Base-by-base conservation (phyloP, 129 eudicot species). In the Ambrosia artemisiifolia region DNA sequence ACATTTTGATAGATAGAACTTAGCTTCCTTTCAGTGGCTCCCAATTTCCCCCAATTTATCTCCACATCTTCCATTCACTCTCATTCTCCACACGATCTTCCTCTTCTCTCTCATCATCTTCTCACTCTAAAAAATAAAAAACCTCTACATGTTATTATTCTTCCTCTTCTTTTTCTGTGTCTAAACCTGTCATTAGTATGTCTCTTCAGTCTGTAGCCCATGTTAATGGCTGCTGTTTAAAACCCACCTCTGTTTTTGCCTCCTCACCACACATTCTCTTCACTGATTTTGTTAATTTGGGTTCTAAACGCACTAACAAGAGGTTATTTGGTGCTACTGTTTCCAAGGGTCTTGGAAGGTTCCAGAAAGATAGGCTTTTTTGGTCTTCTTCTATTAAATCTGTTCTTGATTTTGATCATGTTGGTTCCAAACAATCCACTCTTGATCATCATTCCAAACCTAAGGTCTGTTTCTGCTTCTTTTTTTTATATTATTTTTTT, bases 31-130 rank as follows among this genome's bases (percentile, higher is more conserved):
- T 36, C 43, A 79, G 91, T 85, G 92, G 94, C 78, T 87, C 91
- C 82, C 38, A 83, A 76, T 70, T 75, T 76, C 69, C 75, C 80
- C 65, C 53, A 67, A n/a, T 34, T 35, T n/a, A 36, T 36, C 43
- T 76, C 73, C 90, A 78, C 64, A 85, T 85, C 94, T 77, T 35
- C 59, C 67, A 69, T 74, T 68, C 56, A 71, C 70, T 62, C 77
- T 81, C 86, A 70, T 50, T 82, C 87, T 76, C 96, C 96, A 90
- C 96, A 85, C 96, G 85, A 83, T 81, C 60, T 12, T 18, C 60
- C 7, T 59, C 18, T 12, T 20, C 56, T 20, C 48, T 36, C 13
- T 3, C 38, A 35, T 36, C 55, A 18, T 49, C 14, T 57, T 12
- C 60, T n/a, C 17, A 51, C 9, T 65, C 19, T 13, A 14, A 49